Base-by-base conservation (phyloP, 176 grass and related monocot species). In the Thalia dealbata region DNA sequence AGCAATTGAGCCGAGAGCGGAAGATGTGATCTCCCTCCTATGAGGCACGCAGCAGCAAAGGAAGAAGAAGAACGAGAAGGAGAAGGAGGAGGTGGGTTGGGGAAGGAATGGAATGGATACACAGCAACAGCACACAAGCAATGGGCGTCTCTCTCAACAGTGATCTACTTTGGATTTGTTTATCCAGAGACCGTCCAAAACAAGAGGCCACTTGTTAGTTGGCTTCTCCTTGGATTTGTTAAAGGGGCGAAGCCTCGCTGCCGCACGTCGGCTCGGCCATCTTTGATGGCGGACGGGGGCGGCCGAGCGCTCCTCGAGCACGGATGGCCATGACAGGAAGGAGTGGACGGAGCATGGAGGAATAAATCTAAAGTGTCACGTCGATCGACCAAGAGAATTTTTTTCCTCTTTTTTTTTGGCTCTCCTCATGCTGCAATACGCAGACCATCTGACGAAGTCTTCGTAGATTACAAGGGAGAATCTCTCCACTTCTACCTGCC, bases 151-250 rank as follows among this genome's bases (percentile, higher is more conserved):
- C 54, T n/a, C 54, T 58, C 54, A 58, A n/a, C 54, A n/a, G 54
- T 58, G 54, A 58, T 58, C 18, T 58, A 15, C 54, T 19, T 18
- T 58, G 54, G 54, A 58, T 58, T 58, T 58, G 54, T 58, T 58
- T n/a, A 58, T 58, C 54, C 6, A 0, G 19, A 58, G 16, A 58
- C 54, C 21, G 54, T n/a, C 54, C 54, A 58, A 58, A 18, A 58
- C 54, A n/a, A 58, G 54, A 58, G 54, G 54, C 54, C 54, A 58
- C 54, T 58, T 58, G 54, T 58, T n/a, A 58, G n/a, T 58, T 58
- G 54, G 54, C 54, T 58, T 23, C 54, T 58, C 54, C 54, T n/a
- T n/a, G 54, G 54, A 58, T 58, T 58, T 58, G 18, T 58, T 58
- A 58, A 58, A n/a, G n/a, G n/a, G n/a, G 54, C 14, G 6, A n/a